A percentile compares a stretch with the other conserved stretches of the same genome.
These are phyloP conservation scores for Prosopis cineraria DNA, from an alignment of 306 rosid genomes.

Conservation along the genomic window DNA sequence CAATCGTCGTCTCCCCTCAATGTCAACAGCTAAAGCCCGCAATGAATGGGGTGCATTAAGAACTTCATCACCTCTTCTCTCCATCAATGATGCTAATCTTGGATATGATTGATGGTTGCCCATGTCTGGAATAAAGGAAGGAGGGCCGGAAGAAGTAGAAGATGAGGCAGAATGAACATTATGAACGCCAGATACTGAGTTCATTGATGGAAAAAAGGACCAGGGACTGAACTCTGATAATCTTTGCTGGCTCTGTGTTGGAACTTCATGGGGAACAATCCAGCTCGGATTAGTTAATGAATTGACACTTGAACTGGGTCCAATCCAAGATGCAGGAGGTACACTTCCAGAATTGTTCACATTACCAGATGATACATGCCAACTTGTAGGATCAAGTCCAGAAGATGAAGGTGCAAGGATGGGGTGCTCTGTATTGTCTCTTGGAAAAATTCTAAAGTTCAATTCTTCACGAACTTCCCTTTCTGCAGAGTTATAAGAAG, in stretches of 20 bases:
- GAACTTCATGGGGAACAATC: slow-evolving; percentile 54
- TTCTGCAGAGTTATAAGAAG: slow-evolving; percentile 42
- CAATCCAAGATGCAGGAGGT: slow-evolving; percentile 62
- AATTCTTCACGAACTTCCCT: slow-evolving; percentile 53
- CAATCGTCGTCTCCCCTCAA: slow-evolving; percentile 81
- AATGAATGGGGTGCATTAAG: slow-evolving; percentile 58
- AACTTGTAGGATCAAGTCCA: slow-evolving; percentile 44
- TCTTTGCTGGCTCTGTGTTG: slow-evolving; percentile 61
- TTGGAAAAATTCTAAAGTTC: slow-evolving; percentile 42
- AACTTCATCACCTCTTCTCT: slow-evolving; percentile 65
- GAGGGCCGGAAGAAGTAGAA: slow-evolving; percentile 58
- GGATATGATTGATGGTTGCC: slow-evolving; percentile 53
- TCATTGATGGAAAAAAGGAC: slow-evolving; percentile 62
- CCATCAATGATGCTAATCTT: slow-evolving; percentile 61
- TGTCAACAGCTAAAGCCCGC: slow-evolving; percentile 65
- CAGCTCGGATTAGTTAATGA: slow-evolving; percentile 54
- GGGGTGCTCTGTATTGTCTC: slow-evolving; percentile 44
- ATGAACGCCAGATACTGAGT: slow-evolving; percentile 47
- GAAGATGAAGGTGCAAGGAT: slow-evolving; percentile 37
- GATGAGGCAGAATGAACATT: slow-evolving; percentile 44
- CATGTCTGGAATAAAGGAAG: slow-evolving; percentile 55
- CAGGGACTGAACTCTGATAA: slow-evolving; percentile 66
- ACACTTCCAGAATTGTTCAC: slow-evolving; percentile 41
- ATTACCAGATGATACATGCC: slow-evolving; percentile 51
- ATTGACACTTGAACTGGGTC: slow-evolving; percentile 56